These are phyloP conservation scores for Buxus sempervirens DNA, from an alignment of 164 flowering plant genomes.

Conservation along the genomic window DNA sequence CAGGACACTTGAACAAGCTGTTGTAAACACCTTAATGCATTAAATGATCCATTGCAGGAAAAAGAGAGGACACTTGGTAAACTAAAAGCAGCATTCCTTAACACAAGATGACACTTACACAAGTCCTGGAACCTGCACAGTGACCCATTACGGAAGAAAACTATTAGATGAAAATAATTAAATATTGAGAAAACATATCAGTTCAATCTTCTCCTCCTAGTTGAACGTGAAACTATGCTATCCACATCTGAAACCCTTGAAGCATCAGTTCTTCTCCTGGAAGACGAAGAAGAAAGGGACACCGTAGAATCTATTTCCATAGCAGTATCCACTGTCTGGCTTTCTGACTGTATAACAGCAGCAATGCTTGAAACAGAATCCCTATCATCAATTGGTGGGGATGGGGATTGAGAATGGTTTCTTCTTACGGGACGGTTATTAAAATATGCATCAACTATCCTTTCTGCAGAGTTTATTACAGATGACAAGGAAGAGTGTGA, in stretches of 20 bases:
- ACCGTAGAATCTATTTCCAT: constrained; percentile 68
- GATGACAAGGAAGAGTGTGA: constrained; percentile 20
- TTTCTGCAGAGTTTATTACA: constrained; percentile 36
- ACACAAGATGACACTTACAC: not conserved
- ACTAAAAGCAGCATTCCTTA: not conserved
- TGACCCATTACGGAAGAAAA: not conserved
- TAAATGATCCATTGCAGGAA: not conserved
- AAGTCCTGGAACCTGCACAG: not conserved
- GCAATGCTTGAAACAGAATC: constrained; percentile 78
- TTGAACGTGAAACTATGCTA: constrained; percentile 62
- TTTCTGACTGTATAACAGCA: constrained; percentile 65
- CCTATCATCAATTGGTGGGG: constrained; percentile 57
- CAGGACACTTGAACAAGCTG: constrained; percentile 1
- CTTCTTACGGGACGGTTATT: constrained; percentile 36
- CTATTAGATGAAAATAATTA: not conserved
- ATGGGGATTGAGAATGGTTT: constrained; percentile 43
- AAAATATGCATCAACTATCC: constrained; percentile 38
- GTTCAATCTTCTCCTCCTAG: constrained; percentile 59
- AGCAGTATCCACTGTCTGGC: constrained; percentile 60
- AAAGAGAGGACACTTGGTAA: not conserved
- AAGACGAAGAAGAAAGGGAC: constrained; percentile 56
- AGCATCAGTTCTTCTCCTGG: constrained; percentile 52
- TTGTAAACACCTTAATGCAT: constrained; percentile 4
- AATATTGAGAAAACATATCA: constrained; percentile 20
- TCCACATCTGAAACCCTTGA: constrained; percentile 65